Conservation (phyloP, 257 asterid species). For the Rehmannia glutinosa region DNA sequence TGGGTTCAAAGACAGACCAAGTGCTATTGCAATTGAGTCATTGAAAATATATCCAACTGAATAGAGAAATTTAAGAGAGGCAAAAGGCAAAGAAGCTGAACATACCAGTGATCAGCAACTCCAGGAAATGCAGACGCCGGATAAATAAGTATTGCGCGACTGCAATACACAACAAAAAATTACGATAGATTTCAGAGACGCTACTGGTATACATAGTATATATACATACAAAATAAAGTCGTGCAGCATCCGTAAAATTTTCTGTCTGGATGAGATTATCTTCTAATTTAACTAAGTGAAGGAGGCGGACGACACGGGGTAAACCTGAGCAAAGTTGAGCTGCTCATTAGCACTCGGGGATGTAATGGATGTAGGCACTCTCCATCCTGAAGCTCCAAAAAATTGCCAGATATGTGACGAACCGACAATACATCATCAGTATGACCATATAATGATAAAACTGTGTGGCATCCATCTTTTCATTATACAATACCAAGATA, state of each 20-base stretch:
- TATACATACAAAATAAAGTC: background rate
- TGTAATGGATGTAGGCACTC: no score
- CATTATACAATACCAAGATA: no score
- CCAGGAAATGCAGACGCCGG: constrained; percentile 68
- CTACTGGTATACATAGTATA: background rate
- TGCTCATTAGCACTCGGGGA: no score
- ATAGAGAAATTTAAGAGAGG: background rate
- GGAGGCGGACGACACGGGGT: no score
- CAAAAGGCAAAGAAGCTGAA: constrained; percentile 5
- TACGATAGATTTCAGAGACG: background rate
- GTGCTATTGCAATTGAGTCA: constrained; percentile 30
- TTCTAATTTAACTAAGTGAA: no score
- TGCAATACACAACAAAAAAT: constrained; percentile 34
- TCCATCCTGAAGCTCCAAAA: no score
- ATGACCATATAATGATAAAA: no score
- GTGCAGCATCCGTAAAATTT: background rate
- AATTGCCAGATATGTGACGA: no score
- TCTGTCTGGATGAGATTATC: no score
- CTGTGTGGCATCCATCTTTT: no score
- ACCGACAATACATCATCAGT: no score
- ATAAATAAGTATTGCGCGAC: constrained; percentile 78
- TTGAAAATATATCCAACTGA: constrained; percentile 51
- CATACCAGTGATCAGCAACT: constrained; percentile 90
- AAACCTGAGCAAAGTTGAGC: no score
- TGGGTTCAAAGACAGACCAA: constrained; percentile 53